phyloP scores from a whole-genome alignment of 495 filamentous ascomycete species.

The Symbiotaphrina buchneri region DNA sequence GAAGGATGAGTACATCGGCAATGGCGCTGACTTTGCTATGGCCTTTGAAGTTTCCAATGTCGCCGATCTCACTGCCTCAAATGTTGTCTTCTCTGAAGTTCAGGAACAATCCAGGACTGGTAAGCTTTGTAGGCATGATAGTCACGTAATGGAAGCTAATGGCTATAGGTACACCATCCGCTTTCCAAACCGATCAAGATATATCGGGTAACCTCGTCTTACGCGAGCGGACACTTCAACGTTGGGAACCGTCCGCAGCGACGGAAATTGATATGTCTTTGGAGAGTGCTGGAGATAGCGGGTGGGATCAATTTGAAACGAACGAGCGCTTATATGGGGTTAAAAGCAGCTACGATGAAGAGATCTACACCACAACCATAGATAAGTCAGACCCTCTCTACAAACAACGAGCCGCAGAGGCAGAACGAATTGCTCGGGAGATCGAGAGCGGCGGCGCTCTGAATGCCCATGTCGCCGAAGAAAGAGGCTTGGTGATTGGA shows the following conservation, averaged over 20 bases:
- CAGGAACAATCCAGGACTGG: slow-evolving; percentile 1
- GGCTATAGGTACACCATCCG: slow-evolving; percentile 11
- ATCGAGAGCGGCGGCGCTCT: slow-evolving; percentile 49
- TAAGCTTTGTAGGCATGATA: not conserved
- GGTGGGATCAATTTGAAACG: slow-evolving; percentile 86
- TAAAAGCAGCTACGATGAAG: slow-evolving; percentile 76
- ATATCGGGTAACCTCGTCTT: slow-evolving; percentile 53
- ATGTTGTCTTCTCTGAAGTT: slow-evolving; percentile 7
- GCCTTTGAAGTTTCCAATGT: slow-evolving; percentile 62
- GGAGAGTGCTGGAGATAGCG: slow-evolving; percentile 23
- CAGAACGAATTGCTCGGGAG: slow-evolving; percentile 69
- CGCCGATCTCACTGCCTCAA: slow-evolving; percentile 36
- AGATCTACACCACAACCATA: slow-evolving; percentile 79
- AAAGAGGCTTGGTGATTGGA: slow-evolving; percentile 45
- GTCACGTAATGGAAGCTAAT: not conserved
- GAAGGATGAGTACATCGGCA: slow-evolving; percentile 34
- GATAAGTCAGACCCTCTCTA: slow-evolving; percentile 65
- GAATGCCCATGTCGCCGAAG: slow-evolving; percentile 71
- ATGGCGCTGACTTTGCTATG: slow-evolving; percentile 45
- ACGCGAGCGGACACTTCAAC: slow-evolving; percentile 58
- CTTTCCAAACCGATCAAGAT: slow-evolving; percentile 71
- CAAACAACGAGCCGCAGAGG: slow-evolving; percentile 48
- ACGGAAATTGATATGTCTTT: slow-evolving; percentile 40
- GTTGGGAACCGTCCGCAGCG: slow-evolving; percentile 56
- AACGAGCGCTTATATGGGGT: slow-evolving; percentile 78